phyloP scores from a whole-genome alignment of 306 rosid species.

The Prunus persica region Prunus_persica_NCBIv2 NC_034011.1:7904001-7904500 shows the following conservation, averaged over 20 bases:
- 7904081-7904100: too few relatives aligned
- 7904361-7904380: constrained; percentile 63
- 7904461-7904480: constrained; percentile 56
- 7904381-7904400: background rate
- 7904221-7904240: constrained; percentile 76
- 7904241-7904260: constrained; percentile 83
- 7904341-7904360: constrained; percentile 60
- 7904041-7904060: too few relatives aligned
- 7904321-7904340: constrained; percentile 68
- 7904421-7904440: constrained; percentile 43
- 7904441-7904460: constrained; percentile 45
- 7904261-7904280: constrained; percentile 59
- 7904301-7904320: constrained; percentile 61
- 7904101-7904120: too few relatives aligned
- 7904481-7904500: constrained; percentile 19
- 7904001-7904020: too few relatives aligned
- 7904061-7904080: too few relatives aligned
- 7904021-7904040: too few relatives aligned
- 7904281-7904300: constrained; percentile 56
- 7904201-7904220: constrained; percentile 77
- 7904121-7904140: too few relatives aligned
- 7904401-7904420: constrained; percentile 14
- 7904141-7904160: constrained; percentile 57
- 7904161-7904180: constrained; percentile 83
- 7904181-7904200: constrained; percentile 83